phyloP scores from a whole-genome alignment of 2,329 filamentous ascomycete species.

The Gaeumannomyces sp. region DNA sequence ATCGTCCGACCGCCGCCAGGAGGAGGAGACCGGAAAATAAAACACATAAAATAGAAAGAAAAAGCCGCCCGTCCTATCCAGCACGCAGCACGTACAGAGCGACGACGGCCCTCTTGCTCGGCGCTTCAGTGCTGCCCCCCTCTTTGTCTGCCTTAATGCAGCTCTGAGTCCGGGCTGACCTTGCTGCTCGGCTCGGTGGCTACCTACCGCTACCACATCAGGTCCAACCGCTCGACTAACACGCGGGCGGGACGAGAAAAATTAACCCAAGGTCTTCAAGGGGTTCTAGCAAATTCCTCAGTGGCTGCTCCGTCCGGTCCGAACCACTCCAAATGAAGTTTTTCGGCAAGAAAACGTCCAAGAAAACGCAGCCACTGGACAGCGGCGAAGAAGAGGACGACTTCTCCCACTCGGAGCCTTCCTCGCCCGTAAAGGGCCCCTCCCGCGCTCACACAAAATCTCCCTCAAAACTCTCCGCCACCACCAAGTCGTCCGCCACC shows the following conservation, averaged over 20 bases:
- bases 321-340: constrained; percentile 39
- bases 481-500: constrained; percentile 24
- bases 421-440: constrained; percentile 18
- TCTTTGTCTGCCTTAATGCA: constrained; percentile 3
- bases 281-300: neutral
- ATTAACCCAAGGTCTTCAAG: neutral
- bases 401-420: constrained; percentile 27
- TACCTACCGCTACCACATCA: neutral
- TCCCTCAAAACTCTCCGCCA: constrained; percentile 14
- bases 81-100: neutral
- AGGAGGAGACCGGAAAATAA: neutral
- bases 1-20: neutral
- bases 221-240: too few species aligned
- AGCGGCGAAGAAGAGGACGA: constrained; percentile 30
- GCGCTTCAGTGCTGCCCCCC: constrained; percentile 1
- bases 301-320: constrained; percentile 3
- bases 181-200: neutral
- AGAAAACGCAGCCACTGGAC: constrained; percentile 31
- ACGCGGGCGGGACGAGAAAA: neutral
- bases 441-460: constrained; percentile 21
- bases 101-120: neutral
- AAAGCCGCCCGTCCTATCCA: neutral
- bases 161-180: constrained; percentile 1
- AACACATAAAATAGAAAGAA: constrained; percentile 7
- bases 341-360: constrained; percentile 42